Evolutionary conservation across 2,329 filamentous ascomycete genomes (phyloP), one percentile per base, ranked within the genome.

Genomic region (Magnaporthiopsis poae): DNA sequence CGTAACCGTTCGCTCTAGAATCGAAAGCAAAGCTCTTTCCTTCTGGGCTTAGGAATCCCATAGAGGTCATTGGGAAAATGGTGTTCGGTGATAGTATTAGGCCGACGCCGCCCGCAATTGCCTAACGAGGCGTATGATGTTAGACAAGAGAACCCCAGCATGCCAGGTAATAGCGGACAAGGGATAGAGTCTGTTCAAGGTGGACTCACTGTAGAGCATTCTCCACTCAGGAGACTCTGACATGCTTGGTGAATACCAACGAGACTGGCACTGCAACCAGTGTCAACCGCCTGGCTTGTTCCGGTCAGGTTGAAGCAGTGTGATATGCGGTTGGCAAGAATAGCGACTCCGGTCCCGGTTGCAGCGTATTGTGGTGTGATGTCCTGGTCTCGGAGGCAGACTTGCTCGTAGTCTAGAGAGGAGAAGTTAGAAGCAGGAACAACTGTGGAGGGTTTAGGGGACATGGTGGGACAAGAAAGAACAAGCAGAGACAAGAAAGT

Each of bases 1-100:
- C 86, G 71, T 89, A 90, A 0, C 88, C 88, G 67, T 85, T 83
- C 25, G 85, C 87, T 3, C 80, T 78, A n/a, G 77, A 72, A 70
- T 87, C 86, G 71, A 84, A 88, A 5, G 82, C 83, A 68, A 81
- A 81, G 52, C 77, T 81, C 67, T 78, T 82, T 1, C 83, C 82
- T 66, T 82, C 78, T 1, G 81, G 78, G 61, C 81, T 82, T 0
- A 85, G 74, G 65, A 85, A 83, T 68, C 82, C 83, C 25, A 84
- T 73, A 5, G 79, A 81, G 1, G 81, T 82, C 82, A 84, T 85
- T 1, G 82, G 81, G 76, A 84, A 82, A 71, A 84, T 83, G 4
- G 82, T 85, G 65, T 81, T 81, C 0, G 82, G 82, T 0, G 80
- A 82, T 18, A 85, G 74, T n/a, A 84, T 84, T 72, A 85, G 74